Evolutionary conservation across 805 yeast genomes (phyloP).

Genomic region (Ogataea philodendri): DNA sequence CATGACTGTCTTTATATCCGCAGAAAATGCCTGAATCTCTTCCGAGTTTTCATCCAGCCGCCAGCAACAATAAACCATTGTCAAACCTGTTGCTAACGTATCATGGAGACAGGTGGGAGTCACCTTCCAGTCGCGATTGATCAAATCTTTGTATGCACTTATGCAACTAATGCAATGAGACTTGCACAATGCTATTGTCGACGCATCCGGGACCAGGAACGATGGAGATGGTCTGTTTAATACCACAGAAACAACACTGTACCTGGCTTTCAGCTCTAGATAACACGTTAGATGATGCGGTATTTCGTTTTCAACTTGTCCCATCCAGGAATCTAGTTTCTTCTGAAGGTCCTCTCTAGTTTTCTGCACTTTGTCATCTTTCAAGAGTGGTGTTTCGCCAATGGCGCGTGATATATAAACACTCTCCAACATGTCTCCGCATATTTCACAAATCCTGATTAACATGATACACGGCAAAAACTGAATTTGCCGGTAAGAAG

Average conservation of each 20-base stretch:
- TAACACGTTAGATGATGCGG: slow-evolving; percentile 17
- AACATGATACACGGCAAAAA: slow-evolving; percentile 23
- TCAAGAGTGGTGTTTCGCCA: slow-evolving; percentile 21
- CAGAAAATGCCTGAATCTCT: slow-evolving; percentile 16
- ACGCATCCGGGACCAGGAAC: slow-evolving; percentile 20
- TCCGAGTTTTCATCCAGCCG: slow-evolving; percentile 20
- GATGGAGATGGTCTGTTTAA: slow-evolving; percentile 29
- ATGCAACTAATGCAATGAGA: slow-evolving; percentile 20
- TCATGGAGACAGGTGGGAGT: slow-evolving; percentile 24
- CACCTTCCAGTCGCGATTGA: slow-evolving; percentile 19
- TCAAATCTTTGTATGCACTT: slow-evolving; percentile 16
- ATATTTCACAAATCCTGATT: slow-evolving; percentile 21
- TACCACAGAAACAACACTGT: slow-evolving; percentile 21
- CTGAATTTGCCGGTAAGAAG: slow-evolving; percentile 18
- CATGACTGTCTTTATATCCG: slow-evolving; percentile 16
- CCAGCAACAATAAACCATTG: slow-evolving; percentile 29
- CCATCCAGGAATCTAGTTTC: slow-evolving; percentile 21
- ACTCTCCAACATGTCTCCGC: slow-evolving; percentile 26
- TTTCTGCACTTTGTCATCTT: slow-evolving; percentile 17
- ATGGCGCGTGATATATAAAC: slow-evolving; percentile 26
- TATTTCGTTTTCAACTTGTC: slow-evolving; percentile 20
- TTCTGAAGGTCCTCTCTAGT: slow-evolving; percentile 16
- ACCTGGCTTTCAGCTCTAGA: slow-evolving; percentile 23
- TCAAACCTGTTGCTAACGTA: slow-evolving; percentile 21
- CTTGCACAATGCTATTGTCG: slow-evolving; percentile 19